phyloP scores from a whole-genome alignment of 495 filamentous ascomycete species.

The Filosporella fistucella region DNA sequence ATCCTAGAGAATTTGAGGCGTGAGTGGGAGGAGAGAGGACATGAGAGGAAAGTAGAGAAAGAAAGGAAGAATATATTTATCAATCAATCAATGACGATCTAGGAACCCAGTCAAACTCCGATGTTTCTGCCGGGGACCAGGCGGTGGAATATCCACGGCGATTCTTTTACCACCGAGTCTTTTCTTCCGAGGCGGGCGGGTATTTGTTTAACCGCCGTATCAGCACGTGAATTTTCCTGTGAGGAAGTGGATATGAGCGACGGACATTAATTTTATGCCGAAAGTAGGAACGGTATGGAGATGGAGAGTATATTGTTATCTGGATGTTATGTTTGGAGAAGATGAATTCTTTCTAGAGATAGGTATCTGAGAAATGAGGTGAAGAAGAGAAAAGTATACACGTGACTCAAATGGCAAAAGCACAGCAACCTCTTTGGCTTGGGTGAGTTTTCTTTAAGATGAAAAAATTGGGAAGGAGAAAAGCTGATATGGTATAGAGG shows the following conservation, averaged over 20 bases:
- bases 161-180: too few species aligned
- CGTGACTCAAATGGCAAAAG: constrained; percentile 10
- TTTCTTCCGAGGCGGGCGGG: background rate
- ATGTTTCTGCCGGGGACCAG: background rate
- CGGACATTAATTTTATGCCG: background rate
- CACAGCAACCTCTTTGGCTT: constrained; percentile 32
- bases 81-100: background rate
- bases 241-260: background rate
- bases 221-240: too few species aligned
- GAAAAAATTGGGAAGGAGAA: too few species aligned
- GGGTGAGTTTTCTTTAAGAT: constrained; percentile 18
- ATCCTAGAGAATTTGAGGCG: too few species aligned
- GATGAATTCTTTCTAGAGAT: background rate
- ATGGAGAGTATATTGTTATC: background rate
- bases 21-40: background rate
- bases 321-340: background rate
- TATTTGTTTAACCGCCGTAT: too few species aligned
- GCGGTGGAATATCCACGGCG: too few species aligned
- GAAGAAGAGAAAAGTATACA: too few species aligned
- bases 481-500: constrained; percentile 25
- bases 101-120: background rate
- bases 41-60: background rate
- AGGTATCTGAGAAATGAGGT: too few species aligned
- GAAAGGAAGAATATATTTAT: constrained; percentile 1
- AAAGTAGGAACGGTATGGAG: background rate